These are phyloP conservation scores for Annulohypoxylon maeteangense DNA, from an alignment of 495 filamentous ascomycete species.

Conservation along the genomic window DNA sequence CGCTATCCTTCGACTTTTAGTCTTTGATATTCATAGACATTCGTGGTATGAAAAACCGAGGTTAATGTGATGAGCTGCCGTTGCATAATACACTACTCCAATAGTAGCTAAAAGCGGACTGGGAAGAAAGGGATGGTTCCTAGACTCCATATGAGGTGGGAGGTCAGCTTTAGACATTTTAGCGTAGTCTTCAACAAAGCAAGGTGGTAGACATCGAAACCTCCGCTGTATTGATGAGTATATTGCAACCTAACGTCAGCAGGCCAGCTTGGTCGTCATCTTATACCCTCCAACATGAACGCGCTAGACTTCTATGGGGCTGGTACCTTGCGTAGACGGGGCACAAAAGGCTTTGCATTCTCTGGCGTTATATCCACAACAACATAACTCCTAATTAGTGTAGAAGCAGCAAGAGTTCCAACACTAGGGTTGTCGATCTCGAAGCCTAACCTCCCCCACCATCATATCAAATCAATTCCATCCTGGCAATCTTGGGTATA, in stretches of 20 bases:
- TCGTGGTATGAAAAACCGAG: background rate
- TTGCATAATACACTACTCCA: background rate
- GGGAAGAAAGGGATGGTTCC: background rate
- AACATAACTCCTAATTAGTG: background rate
- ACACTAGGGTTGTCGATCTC: background rate
- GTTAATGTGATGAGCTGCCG: background rate
- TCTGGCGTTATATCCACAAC: background rate
- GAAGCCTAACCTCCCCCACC: background rate
- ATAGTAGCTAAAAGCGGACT: background rate
- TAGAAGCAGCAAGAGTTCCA: background rate
- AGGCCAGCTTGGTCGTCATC: background rate
- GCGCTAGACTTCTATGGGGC: background rate
- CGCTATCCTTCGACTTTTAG: background rate
- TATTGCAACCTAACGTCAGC: constrained; percentile 7
- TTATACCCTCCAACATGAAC: background rate
- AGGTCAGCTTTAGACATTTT: background rate
- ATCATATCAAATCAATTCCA: constrained; percentile 8
- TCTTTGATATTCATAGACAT: background rate
- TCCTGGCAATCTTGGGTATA: constrained; percentile 40
- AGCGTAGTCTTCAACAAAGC: background rate
- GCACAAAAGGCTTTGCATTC: background rate
- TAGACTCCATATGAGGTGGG: background rate
- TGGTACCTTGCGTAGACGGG: background rate
- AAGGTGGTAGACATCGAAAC: background rate
- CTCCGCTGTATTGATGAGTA: background rate